Evolutionary conservation across 1,139 yeast species (phyloP), one percentile per base, ranked within the genome.

Genomic region (Taphrina wiesneri): DNA sequence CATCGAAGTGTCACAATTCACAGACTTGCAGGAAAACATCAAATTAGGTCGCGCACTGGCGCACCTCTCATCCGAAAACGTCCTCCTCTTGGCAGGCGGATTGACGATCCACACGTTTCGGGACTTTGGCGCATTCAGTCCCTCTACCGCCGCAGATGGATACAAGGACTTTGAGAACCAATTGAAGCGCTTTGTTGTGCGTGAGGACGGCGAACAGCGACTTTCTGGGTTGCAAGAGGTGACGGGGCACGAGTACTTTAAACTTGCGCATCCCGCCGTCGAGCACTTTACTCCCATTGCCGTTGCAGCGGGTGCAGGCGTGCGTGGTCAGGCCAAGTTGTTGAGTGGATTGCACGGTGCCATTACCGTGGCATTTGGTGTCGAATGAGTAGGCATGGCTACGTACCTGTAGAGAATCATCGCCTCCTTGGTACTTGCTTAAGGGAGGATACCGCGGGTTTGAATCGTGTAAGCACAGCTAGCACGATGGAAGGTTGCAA

Each of bases 81-180:
- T 88, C 76, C 49, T 78, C 74, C 75, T 88, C 3, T 73, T 88
- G 3, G 82, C 85, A 67, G 86, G 92, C 0, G 96, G 96, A 1
- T 86, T 87, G 88, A 79, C 89, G 5, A 95, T 88, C 17, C 96
- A 88, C 75, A 88, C 88, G 71, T 79, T 88, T 59, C 72, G 83
- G 47, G 92, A 88, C 69, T 53, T 85, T 25, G 77, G 60, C 25
- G 66, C 66, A 39, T 69, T 69, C 49, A 82, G 13, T 34, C 74
- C 2, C 62, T 72, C 28, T 60, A 69, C 65, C 72, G 51, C 72
- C 77, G 32, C 28, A 13, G 57, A 32, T 6, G 66, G 26, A 63
- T 67, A 78, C 4, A 72, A 75, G 59, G 79, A 80, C 43, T 87
- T 87, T 75, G 83, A 83, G 70, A 70, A 73, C 2, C 68, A 80